Percentiles rank a stretch among this genome's conserved stretches.
Evolutionary conservation across 306 rosid genomes (phyloP).

Genomic region (Trifolium pratense): DNA sequence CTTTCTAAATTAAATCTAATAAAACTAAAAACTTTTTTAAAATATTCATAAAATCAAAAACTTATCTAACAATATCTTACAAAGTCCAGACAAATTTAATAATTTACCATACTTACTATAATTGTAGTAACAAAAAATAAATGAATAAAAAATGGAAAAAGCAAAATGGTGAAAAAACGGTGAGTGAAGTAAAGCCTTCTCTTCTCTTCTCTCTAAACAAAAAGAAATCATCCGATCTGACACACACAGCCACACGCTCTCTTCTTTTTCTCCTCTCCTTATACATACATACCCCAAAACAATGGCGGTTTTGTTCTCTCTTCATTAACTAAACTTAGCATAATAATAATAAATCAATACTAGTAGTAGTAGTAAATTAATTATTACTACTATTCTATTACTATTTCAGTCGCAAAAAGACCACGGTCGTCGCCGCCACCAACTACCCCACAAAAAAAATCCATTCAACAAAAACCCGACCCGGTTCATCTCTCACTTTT

Average conservation of each 20-base stretch:
- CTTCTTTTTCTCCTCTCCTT: conserved; percentile 27
- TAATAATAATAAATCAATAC: not conserved
- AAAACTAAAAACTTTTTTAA: too few relatives aligned
- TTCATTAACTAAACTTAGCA: conserved; percentile 60
- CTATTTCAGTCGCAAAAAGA: conserved; percentile 11
- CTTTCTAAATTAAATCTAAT: too few relatives aligned
- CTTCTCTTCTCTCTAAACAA: conserved; percentile 11
- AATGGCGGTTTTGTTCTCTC: conserved; percentile 62
- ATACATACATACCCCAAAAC: conserved; percentile 51
- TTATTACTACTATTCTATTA: not conserved
- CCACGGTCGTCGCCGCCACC: conserved; percentile 30
- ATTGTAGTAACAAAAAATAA: too few relatives aligned
- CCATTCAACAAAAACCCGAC: conserved; percentile 37
- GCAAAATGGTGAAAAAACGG: conserved; percentile 25
- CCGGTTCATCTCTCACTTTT: not conserved
- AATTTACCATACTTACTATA: too few relatives aligned
- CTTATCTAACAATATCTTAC: too few relatives aligned
- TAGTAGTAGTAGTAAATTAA: too few relatives aligned
- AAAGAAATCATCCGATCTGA: conserved; percentile 51
- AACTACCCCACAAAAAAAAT: conserved; percentile 4
- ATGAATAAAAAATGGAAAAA: not conserved
- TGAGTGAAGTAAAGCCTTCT: conserved; percentile 22
- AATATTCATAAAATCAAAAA: too few relatives aligned
- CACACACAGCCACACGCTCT: conserved; percentile 24
- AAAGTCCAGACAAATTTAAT: too few relatives aligned